Evolutionary conservation across 2,329 filamentous ascomycete genomes (phyloP).

Genomic region (Xylariaceae sp.): DNA sequence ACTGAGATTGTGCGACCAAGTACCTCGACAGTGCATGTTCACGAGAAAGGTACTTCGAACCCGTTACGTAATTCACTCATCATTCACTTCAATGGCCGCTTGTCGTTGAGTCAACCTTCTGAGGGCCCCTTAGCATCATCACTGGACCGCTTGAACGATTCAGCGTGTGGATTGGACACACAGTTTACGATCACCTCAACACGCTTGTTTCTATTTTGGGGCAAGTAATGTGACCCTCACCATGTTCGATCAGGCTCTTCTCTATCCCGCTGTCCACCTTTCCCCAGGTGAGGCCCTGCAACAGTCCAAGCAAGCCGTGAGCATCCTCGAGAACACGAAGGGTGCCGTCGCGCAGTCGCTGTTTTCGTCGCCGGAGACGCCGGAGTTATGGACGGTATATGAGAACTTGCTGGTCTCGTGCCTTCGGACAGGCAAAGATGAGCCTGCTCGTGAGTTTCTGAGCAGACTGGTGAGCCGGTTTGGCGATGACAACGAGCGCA

Average conservation of each 20-base stretch:
- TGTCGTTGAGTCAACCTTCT: too few species aligned
- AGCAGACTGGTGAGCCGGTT: conserved; percentile 74
- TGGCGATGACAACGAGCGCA: conserved; percentile 74
- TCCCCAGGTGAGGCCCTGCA: conserved; percentile 51
- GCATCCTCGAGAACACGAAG: conserved; percentile 49
- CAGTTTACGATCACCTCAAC: background rate
- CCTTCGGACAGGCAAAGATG: conserved; percentile 77
- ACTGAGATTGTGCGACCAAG: too few species aligned
- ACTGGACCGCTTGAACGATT: background rate
- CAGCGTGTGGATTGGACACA: background rate
- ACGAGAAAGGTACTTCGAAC: too few species aligned
- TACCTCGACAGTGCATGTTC: too few species aligned
- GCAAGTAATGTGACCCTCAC: conserved; percentile 4
- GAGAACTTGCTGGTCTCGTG: conserved; percentile 84
- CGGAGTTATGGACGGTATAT: conserved; percentile 77
- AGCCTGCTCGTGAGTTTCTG: conserved; percentile 69
- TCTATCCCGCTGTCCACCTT: conserved; percentile 53
- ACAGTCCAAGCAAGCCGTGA: conserved; percentile 57
- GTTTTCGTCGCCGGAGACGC: conserved; percentile 58
- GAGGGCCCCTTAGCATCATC: background rate
- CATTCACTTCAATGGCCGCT: too few species aligned
- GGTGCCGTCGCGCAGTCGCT: conserved; percentile 49
- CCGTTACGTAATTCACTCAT: too few species aligned
- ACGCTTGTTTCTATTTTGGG: background rate
- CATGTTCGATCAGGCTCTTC: conserved; percentile 38